Base-by-base conservation (phyloP, 1,284 basidiomycete species). In the Calocybe gambosa region DNA sequence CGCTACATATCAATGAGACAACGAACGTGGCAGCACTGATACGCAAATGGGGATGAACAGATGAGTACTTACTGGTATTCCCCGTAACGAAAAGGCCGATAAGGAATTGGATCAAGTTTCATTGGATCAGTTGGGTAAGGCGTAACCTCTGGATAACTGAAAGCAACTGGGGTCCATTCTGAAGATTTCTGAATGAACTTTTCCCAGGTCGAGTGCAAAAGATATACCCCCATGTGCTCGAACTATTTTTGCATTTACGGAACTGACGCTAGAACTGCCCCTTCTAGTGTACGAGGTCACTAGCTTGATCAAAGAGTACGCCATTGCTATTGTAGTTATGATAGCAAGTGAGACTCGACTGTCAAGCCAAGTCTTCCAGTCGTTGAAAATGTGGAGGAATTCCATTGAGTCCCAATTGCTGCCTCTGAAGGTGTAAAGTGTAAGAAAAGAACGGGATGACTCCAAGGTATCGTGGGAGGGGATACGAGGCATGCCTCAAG, bases 81-180 rank as follows among this genome's bases (percentile, higher is more conserved):
- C 12, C 79, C 79, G 73, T 73, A 77, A 50, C 73, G 68, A 59
- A 83, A 84, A 2, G 82, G 81, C 18, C 79, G 69, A 57, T 84
- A 84, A 1, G 77, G 76, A 19, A 80, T 70, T 9, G 79, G 78
- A 52, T 73, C 73, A 21, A 75, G 63, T 23, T 73, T 63, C 28
- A 57, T 56, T 45, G 77, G 63, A 36, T 67, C 63, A 19, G 62
- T 55, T 1, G 61, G 46, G 53, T 65, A 70, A 4, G 75, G 62
- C n/a, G 63, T 62, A 28, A 82, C 59, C 10, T 57, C 43, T 2
- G 80, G 80, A 56, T 79, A 82, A n/a, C 61, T 56, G 53, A 82
- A 82, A 39, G 56, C 34, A 19, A 69, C 65, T 13, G 74, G 70
- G 1, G 53, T 62, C 78, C 78, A 80, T 57, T 70, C 76, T 80